Conservation (phyloP, 2,329 filamentous ascomycete genomes). For the Aureobasidium sp. region DNA sequence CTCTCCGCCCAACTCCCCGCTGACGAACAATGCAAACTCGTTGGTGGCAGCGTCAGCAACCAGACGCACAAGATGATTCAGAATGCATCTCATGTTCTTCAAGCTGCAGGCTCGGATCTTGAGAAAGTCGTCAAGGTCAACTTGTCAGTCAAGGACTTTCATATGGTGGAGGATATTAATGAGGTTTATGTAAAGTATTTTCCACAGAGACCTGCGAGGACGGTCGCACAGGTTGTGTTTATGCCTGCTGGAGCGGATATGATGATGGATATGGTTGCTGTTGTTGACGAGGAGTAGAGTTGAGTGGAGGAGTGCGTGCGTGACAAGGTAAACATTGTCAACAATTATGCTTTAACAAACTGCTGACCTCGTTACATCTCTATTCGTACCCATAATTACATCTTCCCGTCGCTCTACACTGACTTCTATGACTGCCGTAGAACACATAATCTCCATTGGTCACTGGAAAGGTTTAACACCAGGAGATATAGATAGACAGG, state of each 20-base stretch:
- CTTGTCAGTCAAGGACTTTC: constrained; percentile 1
- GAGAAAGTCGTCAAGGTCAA: constrained; percentile 11
- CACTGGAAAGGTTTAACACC: neutral
- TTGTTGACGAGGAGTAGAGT: neutral
- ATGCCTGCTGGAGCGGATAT: neutral
- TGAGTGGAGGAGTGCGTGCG: too few species aligned
- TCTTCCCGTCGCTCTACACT: too few species aligned
- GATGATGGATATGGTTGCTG: constrained; percentile 6
- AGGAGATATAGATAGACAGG: neutral
- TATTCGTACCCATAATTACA: too few species aligned
- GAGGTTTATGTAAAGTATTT: neutral
- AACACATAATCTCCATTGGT: too few species aligned
- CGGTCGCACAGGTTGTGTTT: neutral
- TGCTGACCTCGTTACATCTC: too few species aligned
- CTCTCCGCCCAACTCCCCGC: constrained; percentile 7
- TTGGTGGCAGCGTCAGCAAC: neutral
- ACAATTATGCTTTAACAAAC: too few species aligned
- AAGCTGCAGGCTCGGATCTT: neutral
- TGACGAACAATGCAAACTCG: neutral
- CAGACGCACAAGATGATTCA: constrained; percentile 7
- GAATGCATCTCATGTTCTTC: neutral
- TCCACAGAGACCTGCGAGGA: constrained; percentile 5
- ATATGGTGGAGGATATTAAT: neutral
- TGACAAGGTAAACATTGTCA: too few species aligned
- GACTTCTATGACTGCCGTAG: too few species aligned